These are phyloP conservation scores for Colletotrichum somersetense DNA, from an alignment of 2,329 filamentous ascomycete genomes.

Conservation along the genomic window DNA sequence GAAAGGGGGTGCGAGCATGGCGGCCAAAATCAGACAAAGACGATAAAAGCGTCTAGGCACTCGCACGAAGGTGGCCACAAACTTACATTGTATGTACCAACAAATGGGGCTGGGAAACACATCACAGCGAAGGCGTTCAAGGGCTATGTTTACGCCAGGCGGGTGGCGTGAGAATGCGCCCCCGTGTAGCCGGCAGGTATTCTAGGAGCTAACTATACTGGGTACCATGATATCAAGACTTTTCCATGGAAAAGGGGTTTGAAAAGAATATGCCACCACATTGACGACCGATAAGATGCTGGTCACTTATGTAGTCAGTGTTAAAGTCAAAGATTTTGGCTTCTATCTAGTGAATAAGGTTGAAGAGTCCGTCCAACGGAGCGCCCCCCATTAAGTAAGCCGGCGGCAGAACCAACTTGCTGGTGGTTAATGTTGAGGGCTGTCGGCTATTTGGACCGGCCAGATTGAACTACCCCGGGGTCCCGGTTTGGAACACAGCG, in stretches of 20 bases:
- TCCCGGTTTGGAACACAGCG: conserved; percentile 4
- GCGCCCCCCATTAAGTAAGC: background rate
- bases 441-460: background rate
- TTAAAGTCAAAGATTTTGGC: background rate
- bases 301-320: background rate
- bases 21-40: background rate
- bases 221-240: conserved; percentile 2
- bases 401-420: background rate
- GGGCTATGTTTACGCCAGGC: conserved; percentile 22
- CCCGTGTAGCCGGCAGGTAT: background rate
- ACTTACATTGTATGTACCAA: conserved; percentile 22
- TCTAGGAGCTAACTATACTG: conserved; percentile 4
- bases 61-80: background rate
- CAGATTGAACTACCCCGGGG: background rate
- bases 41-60: background rate
- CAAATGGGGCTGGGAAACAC: conserved; percentile 36
- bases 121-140: conserved; percentile 41
- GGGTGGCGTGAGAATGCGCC: conserved; percentile 4
- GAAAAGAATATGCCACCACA: background rate
- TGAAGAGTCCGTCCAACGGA: background rate
- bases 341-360: background rate
- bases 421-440: background rate
- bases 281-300: background rate
- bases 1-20: background rate
- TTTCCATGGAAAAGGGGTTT: background rate